Conservation (phyloP, 352 stramenopile species). For the Thraustotheca clavata region DNA sequence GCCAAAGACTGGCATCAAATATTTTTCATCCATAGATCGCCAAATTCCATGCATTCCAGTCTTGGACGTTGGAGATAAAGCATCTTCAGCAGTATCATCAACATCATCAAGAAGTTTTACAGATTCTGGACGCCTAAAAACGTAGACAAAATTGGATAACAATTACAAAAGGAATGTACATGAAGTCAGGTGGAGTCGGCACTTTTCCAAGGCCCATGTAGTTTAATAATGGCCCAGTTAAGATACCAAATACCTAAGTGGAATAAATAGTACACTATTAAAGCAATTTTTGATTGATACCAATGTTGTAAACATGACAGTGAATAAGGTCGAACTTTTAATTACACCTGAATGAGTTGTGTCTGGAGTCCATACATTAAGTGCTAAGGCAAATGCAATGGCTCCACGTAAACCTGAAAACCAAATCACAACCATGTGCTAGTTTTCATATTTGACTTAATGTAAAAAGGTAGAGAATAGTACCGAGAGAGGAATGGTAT, state of each 20-base stretch:
- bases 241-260: constrained; percentile 66
- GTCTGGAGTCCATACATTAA: constrained; percentile 62
- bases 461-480: background rate
- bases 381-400: constrained; percentile 83
- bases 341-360: constrained; percentile 51
- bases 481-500: constrained; percentile 56
- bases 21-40: constrained; percentile 57
- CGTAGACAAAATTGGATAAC: no score
- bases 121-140: constrained; percentile 13
- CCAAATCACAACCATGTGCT: constrained; percentile 86
- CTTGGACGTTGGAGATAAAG: constrained; percentile 27
- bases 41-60: constrained; percentile 53
- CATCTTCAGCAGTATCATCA: constrained; percentile 34
- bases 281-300: constrained; percentile 26
- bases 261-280: background rate
- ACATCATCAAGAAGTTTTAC: constrained; percentile 29
- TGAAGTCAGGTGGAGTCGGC: background rate
- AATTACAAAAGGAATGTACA: constrained; percentile 4
- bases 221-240: constrained; percentile 52
- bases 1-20: constrained; percentile 65
- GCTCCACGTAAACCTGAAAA: constrained; percentile 89
- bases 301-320: constrained; percentile 72
- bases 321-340: constrained; percentile 70
- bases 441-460: background rate
- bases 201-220: constrained; percentile 36